These are phyloP conservation scores for Dictyostelium capitatum DNA, from an alignment of 78 protist species.

Conservation along the genomic window DNA sequence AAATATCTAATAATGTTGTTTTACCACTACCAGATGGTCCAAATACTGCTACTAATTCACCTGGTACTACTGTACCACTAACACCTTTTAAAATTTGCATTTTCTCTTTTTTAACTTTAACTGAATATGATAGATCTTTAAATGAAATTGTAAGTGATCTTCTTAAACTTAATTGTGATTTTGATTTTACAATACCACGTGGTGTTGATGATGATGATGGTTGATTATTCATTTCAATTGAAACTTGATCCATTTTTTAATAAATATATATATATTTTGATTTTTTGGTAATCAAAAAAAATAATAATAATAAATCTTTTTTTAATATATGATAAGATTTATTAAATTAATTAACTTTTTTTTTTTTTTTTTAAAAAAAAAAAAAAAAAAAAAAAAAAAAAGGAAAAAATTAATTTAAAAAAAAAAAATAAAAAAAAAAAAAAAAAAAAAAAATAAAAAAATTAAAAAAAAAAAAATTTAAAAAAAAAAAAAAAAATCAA, in stretches of 20 bases:
- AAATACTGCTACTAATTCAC: constrained; percentile 69
- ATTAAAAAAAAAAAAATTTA: no score
- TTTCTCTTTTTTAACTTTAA: constrained; percentile 29
- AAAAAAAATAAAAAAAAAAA: no score
- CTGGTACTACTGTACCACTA: constrained; percentile 65
- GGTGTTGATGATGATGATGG: not conserved
- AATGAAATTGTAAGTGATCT: constrained; percentile 40
- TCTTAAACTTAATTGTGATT: constrained; percentile 37
- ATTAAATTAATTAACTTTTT: no score
- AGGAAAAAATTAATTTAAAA: no score
- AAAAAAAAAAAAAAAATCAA: no score
- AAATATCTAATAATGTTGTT: constrained; percentile 75
- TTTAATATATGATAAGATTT: no score
- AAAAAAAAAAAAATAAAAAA: no score
- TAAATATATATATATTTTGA: no score
- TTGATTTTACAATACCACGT: constrained; percentile 27
- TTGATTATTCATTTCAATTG: not conserved
- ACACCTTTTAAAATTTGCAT: constrained; percentile 53
- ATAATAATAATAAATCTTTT: no score
- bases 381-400: no score
- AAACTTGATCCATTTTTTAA: constrained; percentile 10
- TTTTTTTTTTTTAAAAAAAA: no score
- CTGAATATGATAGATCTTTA: constrained; percentile 42
- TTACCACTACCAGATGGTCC: constrained; percentile 85
- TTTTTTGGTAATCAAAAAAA: no score